Conservation (phyloP, 345 rosid genomes). For the Alliaria petiolata region DNA sequence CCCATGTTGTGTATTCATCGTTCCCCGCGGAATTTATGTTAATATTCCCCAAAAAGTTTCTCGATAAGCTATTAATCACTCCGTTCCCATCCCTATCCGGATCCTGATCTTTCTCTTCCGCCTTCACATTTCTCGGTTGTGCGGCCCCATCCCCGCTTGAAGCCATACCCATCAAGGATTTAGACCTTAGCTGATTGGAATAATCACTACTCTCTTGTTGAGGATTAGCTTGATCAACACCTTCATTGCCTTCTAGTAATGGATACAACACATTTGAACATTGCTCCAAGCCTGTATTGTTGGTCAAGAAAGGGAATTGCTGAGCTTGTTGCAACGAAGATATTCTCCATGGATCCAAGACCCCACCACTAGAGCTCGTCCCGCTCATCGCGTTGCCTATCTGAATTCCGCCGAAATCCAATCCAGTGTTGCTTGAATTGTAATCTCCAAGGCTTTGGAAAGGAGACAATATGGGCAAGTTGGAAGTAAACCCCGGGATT, state of each 20-base stretch:
- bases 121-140: slow-evolving; percentile 15
- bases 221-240: slow-evolving; percentile 2
- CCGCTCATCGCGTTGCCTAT: slow-evolving; percentile 13
- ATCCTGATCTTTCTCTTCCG: slow-evolving; percentile 25
- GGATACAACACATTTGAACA: slow-evolving; percentile 21
- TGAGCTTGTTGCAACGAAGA: slow-evolving; percentile 29
- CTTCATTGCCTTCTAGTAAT: slow-evolving; percentile 17
- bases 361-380: slow-evolving; percentile 14
- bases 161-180: slow-evolving; percentile 23
- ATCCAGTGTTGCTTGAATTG: slow-evolving; percentile 25
- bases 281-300: slow-evolving; percentile 16
- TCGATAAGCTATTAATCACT: slow-evolving; percentile 25
- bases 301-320: slow-evolving; percentile 31
- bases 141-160: background rate
- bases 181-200: slow-evolving; percentile 24
- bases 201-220: slow-evolving; percentile 17
- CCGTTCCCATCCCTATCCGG: slow-evolving; percentile 4
- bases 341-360: slow-evolving; percentile 31
- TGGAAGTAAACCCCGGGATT: slow-evolving; percentile 17
- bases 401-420: slow-evolving; percentile 24
- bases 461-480: slow-evolving; percentile 9
- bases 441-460: slow-evolving; percentile 29
- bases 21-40: slow-evolving; percentile 15
- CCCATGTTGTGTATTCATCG: slow-evolving; percentile 32
- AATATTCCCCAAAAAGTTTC: slow-evolving; percentile 29